Evolutionary conservation across 2,329 filamentous ascomycete genomes (phyloP).

Genomic region (Beauveria sp.): DNA sequence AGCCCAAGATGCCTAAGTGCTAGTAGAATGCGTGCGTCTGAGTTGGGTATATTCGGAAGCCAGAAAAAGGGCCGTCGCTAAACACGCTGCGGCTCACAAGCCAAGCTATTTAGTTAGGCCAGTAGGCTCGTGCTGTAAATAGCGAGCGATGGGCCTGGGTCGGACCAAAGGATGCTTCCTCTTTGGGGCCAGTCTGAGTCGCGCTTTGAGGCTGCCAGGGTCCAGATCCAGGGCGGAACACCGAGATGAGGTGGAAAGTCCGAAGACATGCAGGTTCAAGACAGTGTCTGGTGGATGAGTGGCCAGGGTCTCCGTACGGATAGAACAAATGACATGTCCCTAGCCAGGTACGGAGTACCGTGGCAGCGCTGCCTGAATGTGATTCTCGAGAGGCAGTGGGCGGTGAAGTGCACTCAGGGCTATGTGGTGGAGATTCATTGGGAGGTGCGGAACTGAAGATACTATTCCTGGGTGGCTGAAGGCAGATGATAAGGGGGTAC

Average conservation of each 20-base stretch:
- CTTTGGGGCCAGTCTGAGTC: background rate
- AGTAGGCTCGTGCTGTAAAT: background rate
- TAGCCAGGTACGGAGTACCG: background rate
- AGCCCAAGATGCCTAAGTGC: background rate
- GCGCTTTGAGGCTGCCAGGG: background rate
- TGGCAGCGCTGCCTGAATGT: background rate
- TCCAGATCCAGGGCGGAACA: background rate
- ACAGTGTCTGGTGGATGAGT: background rate
- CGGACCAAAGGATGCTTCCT: constrained; percentile 7
- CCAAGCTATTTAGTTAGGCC: background rate
- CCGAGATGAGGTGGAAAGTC: constrained; percentile 1
- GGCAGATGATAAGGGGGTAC: background rate
- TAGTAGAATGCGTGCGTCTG: background rate
- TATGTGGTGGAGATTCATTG: background rate
- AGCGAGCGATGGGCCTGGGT: background rate
- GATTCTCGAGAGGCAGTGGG: background rate
- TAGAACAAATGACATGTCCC: background rate
- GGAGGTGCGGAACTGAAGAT: background rate
- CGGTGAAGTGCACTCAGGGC: background rate
- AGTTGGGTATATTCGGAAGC: background rate
- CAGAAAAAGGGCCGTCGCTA: background rate
- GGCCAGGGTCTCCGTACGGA: background rate
- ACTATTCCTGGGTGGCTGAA: constrained; percentile 1
- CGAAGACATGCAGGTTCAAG: background rate
- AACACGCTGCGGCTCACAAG: background rate